Evolutionary conservation across 129 eudicot genomes (phyloP), one percentile per base, ranked within the genome.

Genomic region (Sambucus nigra): DNA sequence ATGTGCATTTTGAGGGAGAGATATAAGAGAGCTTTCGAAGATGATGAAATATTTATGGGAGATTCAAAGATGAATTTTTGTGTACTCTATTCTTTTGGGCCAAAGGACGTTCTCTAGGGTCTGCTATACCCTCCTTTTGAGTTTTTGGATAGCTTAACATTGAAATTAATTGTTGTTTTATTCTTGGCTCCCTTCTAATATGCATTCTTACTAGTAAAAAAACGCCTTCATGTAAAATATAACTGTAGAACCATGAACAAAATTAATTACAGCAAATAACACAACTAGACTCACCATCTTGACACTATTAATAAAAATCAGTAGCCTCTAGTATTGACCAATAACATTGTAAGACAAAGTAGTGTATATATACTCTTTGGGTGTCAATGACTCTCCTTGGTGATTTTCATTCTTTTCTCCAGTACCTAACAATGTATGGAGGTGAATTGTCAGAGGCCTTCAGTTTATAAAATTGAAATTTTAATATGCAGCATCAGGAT

Each of bases 351-450:
- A 65, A 64, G 69, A 65, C 59, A 60, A n/a, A 68, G 72, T 29
- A 66, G 58, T 52, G n/a, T n/a, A n/a, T n/a, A 47, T 63, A 77
- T 82, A 82, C 92, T 71, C 69, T 25, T 73, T 69, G 15, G 77
- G 65, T 45, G 86, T 57, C 23, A 51, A 48, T 27, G 76, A 72
- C 47, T 55, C 57, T 72, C 64, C 67, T 67, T 57, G 69, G 65
- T 24, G 51, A 23, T 18, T 41, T 47, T 47, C 75, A 26, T 65
- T 66, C 69, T 57, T 49, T 62, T 65, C 73, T 45, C 48, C 57
- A 40, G 82, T 74, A 73, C 69, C 84, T 68, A 54, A 78, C 45
- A 68, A 28, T 51, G 59, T 29, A 73, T 23, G n/a, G 11, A 13
- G 24, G 15, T n/a, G 22, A 60, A 56, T 0, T 45, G 25, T 76